Conservation (phyloP, 305 asterid genomes). For the Fraxinus baroniana region DNA sequence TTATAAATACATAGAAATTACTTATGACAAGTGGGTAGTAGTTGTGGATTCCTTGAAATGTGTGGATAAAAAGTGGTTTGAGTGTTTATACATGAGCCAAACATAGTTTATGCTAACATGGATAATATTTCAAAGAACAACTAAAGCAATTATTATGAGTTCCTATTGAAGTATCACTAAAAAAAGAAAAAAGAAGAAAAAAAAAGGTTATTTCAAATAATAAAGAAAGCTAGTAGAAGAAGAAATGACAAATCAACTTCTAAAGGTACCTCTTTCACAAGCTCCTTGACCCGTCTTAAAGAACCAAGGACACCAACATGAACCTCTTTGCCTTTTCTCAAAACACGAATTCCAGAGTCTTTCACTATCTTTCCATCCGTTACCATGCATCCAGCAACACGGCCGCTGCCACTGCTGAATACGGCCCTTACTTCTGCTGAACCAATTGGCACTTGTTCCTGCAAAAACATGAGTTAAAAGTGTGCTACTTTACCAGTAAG, state of each 20-base stretch:
- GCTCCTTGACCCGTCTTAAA: conserved; percentile 81
- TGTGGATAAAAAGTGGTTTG: neutral
- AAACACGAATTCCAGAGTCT: conserved; percentile 82
- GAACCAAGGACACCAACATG: conserved; percentile 78
- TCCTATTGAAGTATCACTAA: neutral
- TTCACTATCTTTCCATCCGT: conserved; percentile 85
- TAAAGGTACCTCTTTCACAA: conserved; percentile 81
- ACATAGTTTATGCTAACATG: neutral
- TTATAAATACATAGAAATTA: neutral
- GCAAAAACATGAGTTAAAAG: conserved; percentile 17
- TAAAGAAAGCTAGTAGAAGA: conserved; percentile 9
- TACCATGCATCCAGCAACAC: conserved; percentile 98
- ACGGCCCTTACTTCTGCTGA: conserved; percentile 88
- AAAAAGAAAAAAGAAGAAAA: neutral
- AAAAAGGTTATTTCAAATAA: neutral
- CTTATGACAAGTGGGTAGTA: neutral
- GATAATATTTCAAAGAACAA: neutral
- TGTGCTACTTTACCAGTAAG: conserved; percentile 7
- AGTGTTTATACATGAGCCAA: neutral
- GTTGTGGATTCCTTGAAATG: neutral
- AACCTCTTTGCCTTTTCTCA: conserved; percentile 73
- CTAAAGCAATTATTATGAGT: neutral
- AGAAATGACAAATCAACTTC: conserved; percentile 9
- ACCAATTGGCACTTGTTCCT: conserved; percentile 94
- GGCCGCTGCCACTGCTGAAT: conserved; percentile 96